Base-by-base conservation (phyloP, 345 rosid genomes). In the Eucalyptus leucophloia region DNA sequence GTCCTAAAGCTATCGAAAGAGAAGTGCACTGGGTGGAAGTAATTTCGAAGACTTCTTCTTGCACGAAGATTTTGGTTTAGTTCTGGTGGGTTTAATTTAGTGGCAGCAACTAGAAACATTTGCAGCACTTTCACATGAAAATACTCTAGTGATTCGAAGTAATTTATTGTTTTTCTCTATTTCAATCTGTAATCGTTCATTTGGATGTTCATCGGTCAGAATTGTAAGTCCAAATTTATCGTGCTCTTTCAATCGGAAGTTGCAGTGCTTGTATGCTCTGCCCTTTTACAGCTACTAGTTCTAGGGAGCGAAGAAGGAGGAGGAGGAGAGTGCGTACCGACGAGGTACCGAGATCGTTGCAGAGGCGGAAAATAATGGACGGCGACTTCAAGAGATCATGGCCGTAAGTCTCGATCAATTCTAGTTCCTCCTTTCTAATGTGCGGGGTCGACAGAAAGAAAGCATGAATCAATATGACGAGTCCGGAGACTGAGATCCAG, bases 291-390 rank as follows among this genome's bases (percentile, higher is more conserved):
- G 67, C 67, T 26, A 5, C 67, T 60, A 60, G 67, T 60, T 12
- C 67, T 60, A 60, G 67, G 32, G 4, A 60, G 67, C 67, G 3
- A 58, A 58, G 65, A 26, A 60, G 67, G 6, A 24, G 62, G 62
- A 56, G 58, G 24, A 56, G n/a, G 8, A 11, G 49, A 23, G 16
- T 19, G 53, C 67, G 9, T 92, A 93, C 96, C 89, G 90, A 89
- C 49, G 95, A 94, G n/a, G 95, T 92, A 9, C 44, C 92, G 7
- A 93, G 90, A 88, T 93, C 95, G 54, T 93, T 92, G 87, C 90
- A 91, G 11, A 94, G 92, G 58, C 93, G 89, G 86, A 92, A 92
- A 81, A 95, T 88, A 5, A 77, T 16, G 16, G 94, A 90, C 4
- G 95, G 89, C 90, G 88, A 89, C 7, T 91, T 91, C 32, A 95